Percentiles rank a stretch among this genome's conserved stretches.
These are phyloP conservation scores for Pneumocystis oryctolagi DNA, from an alignment of 1,139 yeast genomes.

Conservation along the genomic window DNA sequence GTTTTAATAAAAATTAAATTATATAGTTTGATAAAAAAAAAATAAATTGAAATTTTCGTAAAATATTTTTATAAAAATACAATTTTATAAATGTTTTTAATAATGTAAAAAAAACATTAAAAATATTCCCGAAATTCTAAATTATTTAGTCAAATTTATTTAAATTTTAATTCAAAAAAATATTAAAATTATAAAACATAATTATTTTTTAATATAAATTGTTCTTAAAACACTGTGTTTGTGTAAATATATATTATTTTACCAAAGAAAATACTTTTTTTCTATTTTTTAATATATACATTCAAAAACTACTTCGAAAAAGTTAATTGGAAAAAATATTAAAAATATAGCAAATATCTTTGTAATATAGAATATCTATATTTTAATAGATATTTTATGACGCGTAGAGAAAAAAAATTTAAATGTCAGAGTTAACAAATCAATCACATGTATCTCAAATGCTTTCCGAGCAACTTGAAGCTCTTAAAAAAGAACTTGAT, in stretches of 20 bases:
- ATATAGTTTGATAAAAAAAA: no score
- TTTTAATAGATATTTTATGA: background rate
- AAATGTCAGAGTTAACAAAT: background rate
- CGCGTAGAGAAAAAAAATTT: background rate
- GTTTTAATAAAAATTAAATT: no score
- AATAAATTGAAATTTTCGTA: no score
- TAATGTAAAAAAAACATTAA: no score
- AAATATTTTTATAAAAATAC: no score
- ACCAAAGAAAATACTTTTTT: background rate
- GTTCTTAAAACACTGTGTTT: background rate
- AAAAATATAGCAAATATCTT: background rate
- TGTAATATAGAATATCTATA: background rate
- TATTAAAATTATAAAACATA: background rate
- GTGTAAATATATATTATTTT: background rate
- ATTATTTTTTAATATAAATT: background rate
- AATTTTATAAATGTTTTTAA: no score
- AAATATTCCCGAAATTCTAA: background rate
- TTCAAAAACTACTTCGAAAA: no score
- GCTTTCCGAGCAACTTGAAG: background rate
- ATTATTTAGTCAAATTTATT: no score
- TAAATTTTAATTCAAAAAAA: background rate
- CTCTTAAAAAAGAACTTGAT: background rate
- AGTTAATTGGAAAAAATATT: no score
- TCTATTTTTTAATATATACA: no score
- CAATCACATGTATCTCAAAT: background rate